A percentile compares a stretch with the other conserved stretches of the same genome.
Conservation (phyloP, 164 flowering plant species). For the Vitis rupestris region DNA sequence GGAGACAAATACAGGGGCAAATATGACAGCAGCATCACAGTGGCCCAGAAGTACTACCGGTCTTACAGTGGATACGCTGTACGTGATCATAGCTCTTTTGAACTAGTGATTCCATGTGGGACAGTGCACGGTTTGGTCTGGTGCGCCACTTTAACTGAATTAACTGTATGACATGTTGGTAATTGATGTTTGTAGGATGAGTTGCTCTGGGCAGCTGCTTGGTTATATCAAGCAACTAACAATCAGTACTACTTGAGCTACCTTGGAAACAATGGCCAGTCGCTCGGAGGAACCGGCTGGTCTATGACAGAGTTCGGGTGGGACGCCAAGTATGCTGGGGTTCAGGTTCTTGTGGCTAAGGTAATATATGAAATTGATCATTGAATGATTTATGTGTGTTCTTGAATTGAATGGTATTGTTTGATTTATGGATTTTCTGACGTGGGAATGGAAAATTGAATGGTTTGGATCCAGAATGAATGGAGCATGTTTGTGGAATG, state of each 20-base stretch:
- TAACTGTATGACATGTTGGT: not conserved
- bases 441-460: no score
- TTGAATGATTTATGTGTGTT: not conserved
- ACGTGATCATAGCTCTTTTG: conserved; percentile 17
- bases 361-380: conserved; percentile 26
- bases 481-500: no score
- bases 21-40: conserved; percentile 85
- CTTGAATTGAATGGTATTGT: no score
- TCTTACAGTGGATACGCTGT: conserved; percentile 92
- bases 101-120: no score
- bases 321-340: conserved; percentile 97
- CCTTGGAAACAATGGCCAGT: conserved; percentile 64
- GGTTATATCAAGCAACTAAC: conserved; percentile 82
- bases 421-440: no score
- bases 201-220: conserved; percentile 90
- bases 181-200: conserved; percentile 59
- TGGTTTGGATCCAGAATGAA: no score
- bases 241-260: conserved; percentile 64
- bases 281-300: conserved; percentile 97
- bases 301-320: conserved; percentile 89
- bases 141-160: no score
- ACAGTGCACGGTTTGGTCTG: no score
- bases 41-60: conserved; percentile 84
- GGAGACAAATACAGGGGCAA: conserved; percentile 94
- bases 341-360: conserved; percentile 87